These are phyloP conservation scores for Diplotaxis tenuifolia DNA, from an alignment of 345 rosid species.

Conservation along the genomic window DNA sequence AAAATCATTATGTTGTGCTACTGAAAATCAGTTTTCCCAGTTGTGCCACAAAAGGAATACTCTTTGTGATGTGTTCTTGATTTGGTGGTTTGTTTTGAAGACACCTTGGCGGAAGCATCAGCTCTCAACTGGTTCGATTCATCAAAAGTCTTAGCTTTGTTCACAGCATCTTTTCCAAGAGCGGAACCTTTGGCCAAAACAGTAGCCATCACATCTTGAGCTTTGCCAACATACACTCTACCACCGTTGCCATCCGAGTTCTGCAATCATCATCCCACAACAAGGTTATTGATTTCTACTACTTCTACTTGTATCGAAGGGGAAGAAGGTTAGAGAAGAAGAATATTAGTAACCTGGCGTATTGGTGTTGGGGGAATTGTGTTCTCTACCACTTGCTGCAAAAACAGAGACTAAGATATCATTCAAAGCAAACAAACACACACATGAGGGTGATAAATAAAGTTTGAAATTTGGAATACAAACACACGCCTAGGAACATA, in stretches of 20 bases:
- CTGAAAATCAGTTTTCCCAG: not conserved
- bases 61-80: too few relatives aligned
- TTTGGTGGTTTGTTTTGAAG: too few relatives aligned
- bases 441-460: slow-evolving; percentile 6
- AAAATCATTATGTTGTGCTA: too few relatives aligned
- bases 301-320: not conserved
- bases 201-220: slow-evolving; percentile 77
- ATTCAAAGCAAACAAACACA: not conserved
- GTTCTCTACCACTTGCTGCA: slow-evolving; percentile 64
- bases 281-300: not conserved
- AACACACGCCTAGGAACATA: slow-evolving; percentile 47
- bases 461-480: not conserved
- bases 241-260: slow-evolving; percentile 49
- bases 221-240: slow-evolving; percentile 72
- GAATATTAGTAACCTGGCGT: slow-evolving; percentile 43
- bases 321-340: not conserved
- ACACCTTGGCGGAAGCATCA: slow-evolving; percentile 83
- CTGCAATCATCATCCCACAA: slow-evolving; percentile 38
- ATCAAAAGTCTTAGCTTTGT: slow-evolving; percentile 88
- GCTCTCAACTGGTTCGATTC: slow-evolving; percentile 81
- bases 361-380: slow-evolving; percentile 30
- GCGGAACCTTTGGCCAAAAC: slow-evolving; percentile 89
- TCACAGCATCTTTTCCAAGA: slow-evolving; percentile 83
- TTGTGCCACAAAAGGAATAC: not conserved
- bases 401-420: slow-evolving; percentile 15